Evolutionary conservation across 208 protist genomes (phyloP).

Genomic region (Trypanosoma rangeli): DNA sequence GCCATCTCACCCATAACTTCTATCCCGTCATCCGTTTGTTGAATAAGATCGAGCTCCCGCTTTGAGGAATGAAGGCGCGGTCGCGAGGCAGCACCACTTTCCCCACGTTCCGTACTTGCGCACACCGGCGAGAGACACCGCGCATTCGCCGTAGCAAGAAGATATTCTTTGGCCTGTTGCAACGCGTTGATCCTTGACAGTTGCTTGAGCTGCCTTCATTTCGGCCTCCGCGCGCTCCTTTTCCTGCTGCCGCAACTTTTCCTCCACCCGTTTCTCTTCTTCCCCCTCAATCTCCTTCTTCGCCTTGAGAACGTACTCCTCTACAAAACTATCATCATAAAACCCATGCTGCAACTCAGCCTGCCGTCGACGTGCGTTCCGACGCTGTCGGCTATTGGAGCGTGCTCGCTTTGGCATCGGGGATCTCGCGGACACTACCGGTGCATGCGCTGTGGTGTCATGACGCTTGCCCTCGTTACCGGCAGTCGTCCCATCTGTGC

Average conservation of each 20-base stretch:
- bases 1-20: slow-evolving; percentile 55
- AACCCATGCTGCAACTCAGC: slow-evolving; percentile 84
- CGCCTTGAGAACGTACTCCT: slow-evolving; percentile 75
- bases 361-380: slow-evolving; percentile 63
- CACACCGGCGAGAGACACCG: slow-evolving; percentile 36
- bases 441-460: neutral
- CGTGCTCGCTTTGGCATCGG: slow-evolving; percentile 43
- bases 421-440: slow-evolving; percentile 18
- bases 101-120: slow-evolving; percentile 4
- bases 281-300: slow-evolving; percentile 47
- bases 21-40: slow-evolving; percentile 46
- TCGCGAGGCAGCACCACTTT: neutral
- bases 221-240: slow-evolving; percentile 47
- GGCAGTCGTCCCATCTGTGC: slow-evolving; percentile 16
- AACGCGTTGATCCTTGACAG: slow-evolving; percentile 53
- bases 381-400: slow-evolving; percentile 80
- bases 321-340: slow-evolving; percentile 90
- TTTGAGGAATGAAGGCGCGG: neutral
- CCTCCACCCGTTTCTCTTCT: slow-evolving; percentile 33
- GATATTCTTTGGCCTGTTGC: slow-evolving; percentile 74
- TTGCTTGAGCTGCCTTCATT: slow-evolving; percentile 38
- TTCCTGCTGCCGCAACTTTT: slow-evolving; percentile 40
- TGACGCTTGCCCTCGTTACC: neutral
- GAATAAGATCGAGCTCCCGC: slow-evolving; percentile 32
- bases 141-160: slow-evolving; percentile 53